Evolutionary conservation across 805 yeast species (phyloP), one percentile per base, ranked within the genome.

Genomic region (Candida fluviatilis): DNA sequence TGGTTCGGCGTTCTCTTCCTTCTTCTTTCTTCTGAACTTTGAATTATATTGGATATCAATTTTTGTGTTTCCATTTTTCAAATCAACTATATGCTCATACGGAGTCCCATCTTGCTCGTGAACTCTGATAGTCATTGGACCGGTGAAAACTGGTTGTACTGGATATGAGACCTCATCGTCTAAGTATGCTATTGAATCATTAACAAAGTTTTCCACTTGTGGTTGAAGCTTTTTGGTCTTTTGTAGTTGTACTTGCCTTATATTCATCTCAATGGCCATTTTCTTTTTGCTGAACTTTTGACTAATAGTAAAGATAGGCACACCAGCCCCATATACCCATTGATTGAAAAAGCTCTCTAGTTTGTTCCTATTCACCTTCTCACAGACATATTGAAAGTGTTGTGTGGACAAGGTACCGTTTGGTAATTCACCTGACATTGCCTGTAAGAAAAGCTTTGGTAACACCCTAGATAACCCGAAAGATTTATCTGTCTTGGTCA

Each of bases 41-140:
- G 98, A 88, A 60, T 93, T 93, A 62, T 93, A 93, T 55, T 88
- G 98, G 34, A 93, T 88, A 54, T 93, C 99, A 32, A 93, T 68
- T 54, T 86, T 88, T 0, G 95, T 86, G 48, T 81, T 79, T 1
- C 80, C 76, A 31, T 91, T 97, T 50, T 88, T 86, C 37, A 93
- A 66, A 47, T 88, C 95, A 16, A 93, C 96, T 34, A 93, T 91
- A 57, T 93, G 99, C 54, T 93, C 99, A 55, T 93, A 93, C 0
- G 99, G 99, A 0, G 98, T 88, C 6, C 99, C 99, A 59, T 93
- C 98, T 0, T 96, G 95, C 54, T 93, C 99, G 56, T 93, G 99
- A 26, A 93, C 90, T 52, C 99, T 71, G 26, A 93, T 86, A 0
- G 99, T 93, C 85, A 93, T 87, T 0, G 98, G 96, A 0, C 99